Percentiles rank a stretch among this genome's conserved stretches.
These are phyloP conservation scores for Talaromyces sp. DNA, from an alignment of 2,329 filamentous ascomycete species.

Conservation along the genomic window DNA sequence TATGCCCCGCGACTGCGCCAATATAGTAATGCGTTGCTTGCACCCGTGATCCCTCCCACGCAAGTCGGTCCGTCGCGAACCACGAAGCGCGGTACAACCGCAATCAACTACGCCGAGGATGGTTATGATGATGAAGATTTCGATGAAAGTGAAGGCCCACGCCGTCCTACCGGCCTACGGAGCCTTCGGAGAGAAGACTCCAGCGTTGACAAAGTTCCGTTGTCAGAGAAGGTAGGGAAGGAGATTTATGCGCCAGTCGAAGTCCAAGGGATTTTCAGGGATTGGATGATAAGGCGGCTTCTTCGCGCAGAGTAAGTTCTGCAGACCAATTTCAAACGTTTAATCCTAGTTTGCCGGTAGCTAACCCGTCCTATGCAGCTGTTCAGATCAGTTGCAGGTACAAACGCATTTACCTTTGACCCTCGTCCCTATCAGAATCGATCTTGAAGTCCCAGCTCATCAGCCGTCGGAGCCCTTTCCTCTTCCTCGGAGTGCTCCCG, in stretches of 20 bases:
- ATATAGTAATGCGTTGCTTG: slow-evolving; percentile 88
- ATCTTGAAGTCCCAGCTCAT: slow-evolving; percentile 80
- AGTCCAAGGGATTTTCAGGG: slow-evolving; percentile 85
- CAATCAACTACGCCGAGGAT: slow-evolving; percentile 97
- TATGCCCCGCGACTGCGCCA: slow-evolving; percentile 86
- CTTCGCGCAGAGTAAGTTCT: slow-evolving; percentile 39
- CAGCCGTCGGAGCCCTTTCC: slow-evolving; percentile 45
- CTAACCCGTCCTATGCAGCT: slow-evolving; percentile 20
- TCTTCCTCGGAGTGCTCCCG: slow-evolving; percentile 37
- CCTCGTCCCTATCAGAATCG: slow-evolving; percentile 91
- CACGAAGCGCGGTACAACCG: slow-evolving; percentile 94
- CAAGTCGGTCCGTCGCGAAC: slow-evolving; percentile 68
- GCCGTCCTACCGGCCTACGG: slow-evolving; percentile 72
- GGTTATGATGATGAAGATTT: slow-evolving; percentile 74
- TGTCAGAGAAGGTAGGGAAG: slow-evolving; percentile 75
- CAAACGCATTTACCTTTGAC: slow-evolving; percentile 78
- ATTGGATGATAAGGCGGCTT: slow-evolving; percentile 81
- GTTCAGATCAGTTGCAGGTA: slow-evolving; percentile 58
- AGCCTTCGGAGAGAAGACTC: slow-evolving; percentile 71
- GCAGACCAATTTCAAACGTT: slow-evolving; percentile 1
- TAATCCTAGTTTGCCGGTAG: neutral
- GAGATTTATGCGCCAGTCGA: slow-evolving; percentile 74
- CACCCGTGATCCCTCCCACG: slow-evolving; percentile 71
- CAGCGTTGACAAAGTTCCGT: slow-evolving; percentile 58
- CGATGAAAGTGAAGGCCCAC: slow-evolving; percentile 61